A percentile compares a stretch with the other conserved stretches of the same genome.
Evolutionary conservation across 2,329 filamentous ascomycete species (phyloP).

Genomic region (Aspergillus fumigatiaffinis): DNA sequence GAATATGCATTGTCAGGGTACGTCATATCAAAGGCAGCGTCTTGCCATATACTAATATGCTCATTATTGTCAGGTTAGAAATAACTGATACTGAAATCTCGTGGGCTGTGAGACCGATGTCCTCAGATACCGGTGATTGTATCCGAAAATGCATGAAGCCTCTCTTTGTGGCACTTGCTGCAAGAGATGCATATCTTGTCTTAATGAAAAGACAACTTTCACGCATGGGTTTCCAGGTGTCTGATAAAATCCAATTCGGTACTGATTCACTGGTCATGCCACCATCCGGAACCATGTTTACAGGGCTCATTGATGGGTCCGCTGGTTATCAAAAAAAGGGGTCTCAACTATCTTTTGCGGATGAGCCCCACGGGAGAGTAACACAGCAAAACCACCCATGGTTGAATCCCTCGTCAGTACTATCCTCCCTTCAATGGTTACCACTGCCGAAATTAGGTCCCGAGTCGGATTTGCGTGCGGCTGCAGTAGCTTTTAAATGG

Average conservation of each 20-base stretch:
- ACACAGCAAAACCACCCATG: constrained; percentile 11
- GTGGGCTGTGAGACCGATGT: constrained; percentile 25
- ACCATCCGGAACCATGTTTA: constrained; percentile 10
- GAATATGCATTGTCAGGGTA: constrained; percentile 60
- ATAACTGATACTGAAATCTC: constrained; percentile 23
- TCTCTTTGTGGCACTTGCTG: constrained; percentile 28
- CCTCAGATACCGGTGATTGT: constrained; percentile 27
- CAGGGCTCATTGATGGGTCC: constrained; percentile 13
- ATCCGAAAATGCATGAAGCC: constrained; percentile 28
- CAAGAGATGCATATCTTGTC: constrained; percentile 30
- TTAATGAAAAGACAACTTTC: constrained; percentile 26
- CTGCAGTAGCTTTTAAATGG: constrained; percentile 30
- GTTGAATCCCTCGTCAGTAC: constrained; percentile 25
- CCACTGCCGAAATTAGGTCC: constrained; percentile 32
- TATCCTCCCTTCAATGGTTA: constrained; percentile 30
- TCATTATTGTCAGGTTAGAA: constrained; percentile 23
- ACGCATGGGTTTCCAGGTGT: constrained; percentile 16
- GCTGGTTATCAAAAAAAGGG: constrained; percentile 15
- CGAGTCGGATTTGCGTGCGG: constrained; percentile 32
- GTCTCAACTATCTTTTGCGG: constrained; percentile 12
- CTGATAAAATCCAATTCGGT: constrained; percentile 9
- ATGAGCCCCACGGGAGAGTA: constrained; percentile 12
- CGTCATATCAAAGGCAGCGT: constrained; percentile 15
- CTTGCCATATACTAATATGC: background rate
- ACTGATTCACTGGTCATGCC: constrained; percentile 10